These are phyloP conservation scores for Kluyveromyces starmeri DNA, from an alignment of 805 yeast species.

Conservation along the genomic window DNA sequence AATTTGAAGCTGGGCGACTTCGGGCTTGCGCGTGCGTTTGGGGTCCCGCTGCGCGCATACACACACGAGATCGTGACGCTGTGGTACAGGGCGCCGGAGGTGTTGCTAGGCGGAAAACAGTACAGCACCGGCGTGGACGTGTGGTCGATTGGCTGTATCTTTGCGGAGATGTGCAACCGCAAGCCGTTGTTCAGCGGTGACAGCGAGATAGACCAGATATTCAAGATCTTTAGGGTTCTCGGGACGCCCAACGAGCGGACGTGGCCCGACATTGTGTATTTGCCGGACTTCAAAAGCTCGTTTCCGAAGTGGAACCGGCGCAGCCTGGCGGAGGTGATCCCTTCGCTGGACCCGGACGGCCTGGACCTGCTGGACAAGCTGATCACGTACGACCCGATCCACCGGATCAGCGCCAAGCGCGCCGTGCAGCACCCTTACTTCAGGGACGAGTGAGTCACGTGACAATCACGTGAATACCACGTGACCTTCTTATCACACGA, in stretches of 20 bases:
- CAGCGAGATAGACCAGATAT: conserved; percentile 90
- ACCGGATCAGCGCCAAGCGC: conserved; percentile 87
- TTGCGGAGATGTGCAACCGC: conserved; percentile 98
- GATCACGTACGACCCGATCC: conserved; percentile 86
- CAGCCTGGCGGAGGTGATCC: conserved; percentile 71
- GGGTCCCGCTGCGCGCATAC: conserved; percentile 95
- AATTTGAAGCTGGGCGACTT: conserved; percentile 92
- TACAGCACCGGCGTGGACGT: conserved; percentile 95
- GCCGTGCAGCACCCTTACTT: conserved; percentile 77
- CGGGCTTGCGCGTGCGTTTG: conserved; percentile 95
- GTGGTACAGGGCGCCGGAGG: conserved; percentile 98
- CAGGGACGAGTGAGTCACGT: conserved; percentile 12
- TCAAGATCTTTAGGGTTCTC: conserved; percentile 84
- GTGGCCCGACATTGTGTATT: conserved; percentile 93
- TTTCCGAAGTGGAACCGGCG: conserved; percentile 86
- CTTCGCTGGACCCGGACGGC: conserved; percentile 75
- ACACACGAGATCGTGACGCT: conserved; percentile 95
- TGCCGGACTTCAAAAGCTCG: conserved; percentile 78
- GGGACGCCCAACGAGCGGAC: conserved; percentile 95
- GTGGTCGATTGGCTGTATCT: conserved; percentile 98
- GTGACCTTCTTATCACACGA: too few species aligned
- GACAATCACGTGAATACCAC: neutral
- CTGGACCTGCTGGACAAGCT: conserved; percentile 71
- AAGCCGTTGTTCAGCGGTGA: conserved; percentile 94
- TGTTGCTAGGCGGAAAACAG: conserved; percentile 85